Evolutionary conservation across 192 early-diverging fungal genomes (phyloP).

Genomic region (Rhizophagus clarus): DNA sequence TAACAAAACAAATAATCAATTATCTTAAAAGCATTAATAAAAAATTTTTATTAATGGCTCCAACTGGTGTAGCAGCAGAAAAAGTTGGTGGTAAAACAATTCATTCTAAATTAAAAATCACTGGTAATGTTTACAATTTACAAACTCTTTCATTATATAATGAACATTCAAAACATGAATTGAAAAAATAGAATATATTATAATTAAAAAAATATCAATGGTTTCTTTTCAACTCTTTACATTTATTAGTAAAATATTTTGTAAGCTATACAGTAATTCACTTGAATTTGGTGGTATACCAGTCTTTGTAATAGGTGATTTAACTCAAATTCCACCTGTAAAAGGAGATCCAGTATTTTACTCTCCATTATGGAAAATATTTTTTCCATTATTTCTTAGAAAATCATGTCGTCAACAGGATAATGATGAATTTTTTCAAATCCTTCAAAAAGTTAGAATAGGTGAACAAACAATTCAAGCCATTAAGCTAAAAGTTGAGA

Average conservation of each 20-base stretch:
- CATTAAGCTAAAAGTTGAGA: not conserved
- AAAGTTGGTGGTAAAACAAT: conserved; percentile 6
- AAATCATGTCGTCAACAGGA: not conserved
- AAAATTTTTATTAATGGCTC: conserved; percentile 1
- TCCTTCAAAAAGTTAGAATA: not conserved
- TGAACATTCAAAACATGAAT: not conserved
- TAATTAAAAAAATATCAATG: conserved; percentile 17
- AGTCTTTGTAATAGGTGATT: conserved; percentile 7
- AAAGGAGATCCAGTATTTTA: not conserved
- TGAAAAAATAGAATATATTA: not conserved
- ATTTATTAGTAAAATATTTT: conserved; percentile 1
- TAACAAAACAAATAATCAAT: not conserved
- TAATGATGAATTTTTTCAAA: not conserved
- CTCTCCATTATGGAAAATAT: conserved; percentile 11
- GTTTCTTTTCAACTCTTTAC: not conserved
- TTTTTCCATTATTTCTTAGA: conserved; percentile 1
- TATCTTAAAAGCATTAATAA: not conserved
- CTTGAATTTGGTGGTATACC: not conserved
- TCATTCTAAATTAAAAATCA: not conserved
- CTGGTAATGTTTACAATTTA: not conserved
- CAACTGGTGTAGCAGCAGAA: conserved; percentile 1
- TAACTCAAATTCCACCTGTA: conserved; percentile 11
- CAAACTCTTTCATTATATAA: not conserved
- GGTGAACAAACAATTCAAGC: not conserved
- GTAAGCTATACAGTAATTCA: not conserved